Evolutionary conservation across 164 flowering plant genomes (phyloP), one percentile per base, ranked within the genome.

Genomic region (Saururus chinensis): DNA sequence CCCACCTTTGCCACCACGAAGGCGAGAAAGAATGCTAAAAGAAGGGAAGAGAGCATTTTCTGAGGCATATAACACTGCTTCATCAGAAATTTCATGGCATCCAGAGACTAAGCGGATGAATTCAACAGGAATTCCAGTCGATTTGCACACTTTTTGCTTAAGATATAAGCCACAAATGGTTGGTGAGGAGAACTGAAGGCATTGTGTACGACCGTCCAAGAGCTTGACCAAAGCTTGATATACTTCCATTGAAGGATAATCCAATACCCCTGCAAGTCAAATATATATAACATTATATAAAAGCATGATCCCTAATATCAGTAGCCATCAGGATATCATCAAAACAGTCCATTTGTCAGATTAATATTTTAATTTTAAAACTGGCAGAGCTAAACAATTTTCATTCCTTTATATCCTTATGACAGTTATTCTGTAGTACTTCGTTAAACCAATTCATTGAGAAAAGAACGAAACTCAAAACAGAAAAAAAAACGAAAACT

Each of bases 1-100:
- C 41, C 99, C 99, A 0, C 97, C 97, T 75, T 95, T 95, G 19
- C 96, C 99, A 5, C 99, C 99, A 19, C 60, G 72, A 42, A 90
- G 82, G 14, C 87, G 81, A 54, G 72, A 69, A 19, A 74, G 67
- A 51, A 84, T 77, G 53, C 71, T 51, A 24, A 83, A 62, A 12
- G 88, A 77, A 16, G 78, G 75, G 67, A 75, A 74, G 20, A 60
- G 65, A 22, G 57, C 60, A 51, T 60, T 64, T 0, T 26, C 56
- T 26, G 62, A 63, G 59, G 55, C 59, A n/a, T 53, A 61, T 62
- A 79, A 35, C 0, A 72, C 68, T 68, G 80, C 66, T 21, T 68
- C 63, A 0, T 75, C 65, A 45, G 14, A 45, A 45, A 45, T 45
- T 12, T 45, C 49, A 12, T 12, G 17, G 2, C 17, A 2, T 17